Evolutionary conservation across 768 basidiomycete species (phyloP).

Genomic region (Pleurotus pulmonarius): DNA sequence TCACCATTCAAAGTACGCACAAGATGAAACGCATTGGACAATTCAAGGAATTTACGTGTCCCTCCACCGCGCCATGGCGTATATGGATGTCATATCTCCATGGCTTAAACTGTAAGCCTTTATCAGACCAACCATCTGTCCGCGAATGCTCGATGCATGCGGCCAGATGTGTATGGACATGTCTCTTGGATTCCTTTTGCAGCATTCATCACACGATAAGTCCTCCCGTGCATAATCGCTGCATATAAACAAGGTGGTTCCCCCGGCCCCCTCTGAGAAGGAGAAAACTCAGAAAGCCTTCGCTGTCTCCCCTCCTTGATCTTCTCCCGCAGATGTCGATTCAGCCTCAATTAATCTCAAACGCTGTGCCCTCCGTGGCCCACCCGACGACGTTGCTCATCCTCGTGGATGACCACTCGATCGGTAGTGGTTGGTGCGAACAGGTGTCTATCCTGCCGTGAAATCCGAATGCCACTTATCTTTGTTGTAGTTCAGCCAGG

Average conservation of each 20-base stretch:
- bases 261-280: not conserved
- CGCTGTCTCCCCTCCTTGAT: not conserved
- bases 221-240: not conserved
- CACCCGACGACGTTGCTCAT: slow-evolving; percentile 3
- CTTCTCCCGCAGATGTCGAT: not conserved
- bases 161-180: not conserved
- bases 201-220: not conserved
- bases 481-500: slow-evolving; percentile 1
- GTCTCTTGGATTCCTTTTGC: not conserved
- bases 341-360: not conserved
- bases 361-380: slow-evolving; percentile 3
- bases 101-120: too few species aligned
- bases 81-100: too few species aligned
- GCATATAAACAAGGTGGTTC: not conserved
- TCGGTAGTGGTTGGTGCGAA: slow-evolving; percentile 7
- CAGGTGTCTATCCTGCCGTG: not conserved
- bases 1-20: not conserved
- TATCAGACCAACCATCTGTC: too few species aligned
- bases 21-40: not conserved
- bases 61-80: too few species aligned
- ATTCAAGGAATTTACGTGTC: too few species aligned
- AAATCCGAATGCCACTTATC: not conserved
- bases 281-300: not conserved
- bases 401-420: not conserved
- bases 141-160: not conserved